Conservation (phyloP, 78 protist species). For the Polysphondylium violaceum region DNA sequence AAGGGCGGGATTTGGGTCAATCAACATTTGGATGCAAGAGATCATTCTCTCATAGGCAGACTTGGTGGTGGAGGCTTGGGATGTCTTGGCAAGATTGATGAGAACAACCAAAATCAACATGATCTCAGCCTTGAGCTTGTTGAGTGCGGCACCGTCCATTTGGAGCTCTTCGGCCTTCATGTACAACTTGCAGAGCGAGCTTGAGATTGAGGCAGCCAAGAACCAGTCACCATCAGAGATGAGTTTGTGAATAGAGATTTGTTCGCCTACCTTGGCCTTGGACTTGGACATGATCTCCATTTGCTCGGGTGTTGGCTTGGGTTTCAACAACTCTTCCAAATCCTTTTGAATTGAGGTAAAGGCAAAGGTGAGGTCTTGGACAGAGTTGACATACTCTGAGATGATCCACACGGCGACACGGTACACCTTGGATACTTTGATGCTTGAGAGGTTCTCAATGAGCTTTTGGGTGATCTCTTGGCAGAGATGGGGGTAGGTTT, state of each 20-base stretch:
- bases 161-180: constrained; percentile 52
- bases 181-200: constrained; percentile 87
- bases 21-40: constrained; percentile 75
- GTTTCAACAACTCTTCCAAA: constrained; percentile 37
- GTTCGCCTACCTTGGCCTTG: constrained; percentile 10
- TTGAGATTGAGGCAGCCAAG: constrained; percentile 20
- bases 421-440: constrained; percentile 79
- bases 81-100: constrained; percentile 80
- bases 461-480: constrained; percentile 64
- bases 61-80: constrained; percentile 45
- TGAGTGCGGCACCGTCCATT: not conserved
- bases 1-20: constrained; percentile 11
- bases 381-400: constrained; percentile 83
- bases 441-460: constrained; percentile 65
- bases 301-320: constrained; percentile 29
- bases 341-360: constrained; percentile 58
- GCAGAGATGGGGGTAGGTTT: constrained; percentile 89
- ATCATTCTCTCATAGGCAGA: constrained; percentile 85
- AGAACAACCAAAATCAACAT: constrained; percentile 75
- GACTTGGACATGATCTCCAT: constrained; percentile 37
- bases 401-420: constrained; percentile 95
- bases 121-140: constrained; percentile 71
- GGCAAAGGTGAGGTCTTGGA: constrained; percentile 77
- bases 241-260: not conserved
- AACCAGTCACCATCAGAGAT: constrained; percentile 68